Conservation (phyloP, 78 protist species). For the slime mould (Dictyostelium discoideum) region dicty_2.7 NC_007088.5:3805001-3805500, state of each 20-base stretch:
- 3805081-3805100: not conserved
- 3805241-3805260: slow-evolving; percentile 71
- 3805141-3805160: slow-evolving; percentile 78
- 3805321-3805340: not conserved
- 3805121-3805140: slow-evolving; percentile 78
- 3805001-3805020: too few relatives aligned
- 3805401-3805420: slow-evolving; percentile 9
- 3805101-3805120: slow-evolving; percentile 6
- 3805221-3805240: slow-evolving; percentile 70
- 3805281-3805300: slow-evolving; percentile 71
- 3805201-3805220: slow-evolving; percentile 76
- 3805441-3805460: slow-evolving; percentile 62
- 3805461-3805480: slow-evolving; percentile 63
- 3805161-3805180: slow-evolving; percentile 66
- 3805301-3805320: slow-evolving; percentile 36
- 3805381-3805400: not conserved
- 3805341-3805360: not conserved
- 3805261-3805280: slow-evolving; percentile 82
- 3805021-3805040: not conserved
- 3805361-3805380: slow-evolving; percentile 7
- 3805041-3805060: not conserved
- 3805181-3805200: slow-evolving; percentile 71
- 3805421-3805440: slow-evolving; percentile 69
- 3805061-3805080: not conserved
- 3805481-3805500: too few relatives aligned